phyloP scores from a whole-genome alignment of 1,284 basidiomycete genomes.

The Ceratobasidium sp. region DNA sequence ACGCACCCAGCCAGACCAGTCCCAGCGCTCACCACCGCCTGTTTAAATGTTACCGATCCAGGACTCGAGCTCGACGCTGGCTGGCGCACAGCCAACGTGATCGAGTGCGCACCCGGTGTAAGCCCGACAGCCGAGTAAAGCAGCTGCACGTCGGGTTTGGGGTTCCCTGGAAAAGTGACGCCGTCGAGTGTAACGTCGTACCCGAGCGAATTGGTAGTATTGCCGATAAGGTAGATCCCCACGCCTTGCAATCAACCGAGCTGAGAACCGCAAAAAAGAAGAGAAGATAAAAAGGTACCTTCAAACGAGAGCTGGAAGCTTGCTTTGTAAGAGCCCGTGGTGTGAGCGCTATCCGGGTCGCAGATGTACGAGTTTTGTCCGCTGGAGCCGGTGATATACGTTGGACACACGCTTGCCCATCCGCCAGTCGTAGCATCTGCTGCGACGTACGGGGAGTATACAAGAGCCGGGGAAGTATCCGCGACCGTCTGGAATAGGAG shows the following conservation, averaged over 20 bases:
- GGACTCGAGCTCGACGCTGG: constrained; percentile 9
- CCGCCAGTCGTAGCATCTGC: constrained; percentile 26
- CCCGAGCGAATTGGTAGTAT: constrained; percentile 36
- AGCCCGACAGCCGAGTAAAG: constrained; percentile 29
- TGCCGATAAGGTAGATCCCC: constrained; percentile 38
- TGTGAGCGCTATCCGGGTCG: constrained; percentile 41
- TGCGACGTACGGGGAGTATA: constrained; percentile 24
- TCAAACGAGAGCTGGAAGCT: constrained; percentile 33
- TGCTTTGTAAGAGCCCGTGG: constrained; percentile 39
- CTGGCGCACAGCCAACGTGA: constrained; percentile 31
- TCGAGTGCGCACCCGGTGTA: constrained; percentile 20
- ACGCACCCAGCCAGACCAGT: constrained; percentile 27
- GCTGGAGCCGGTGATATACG: neutral
- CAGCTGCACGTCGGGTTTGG: constrained; percentile 2
- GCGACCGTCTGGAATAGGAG: constrained; percentile 16
- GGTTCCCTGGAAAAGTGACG: constrained; percentile 26
- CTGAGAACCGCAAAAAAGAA: neutral
- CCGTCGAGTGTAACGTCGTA: constrained; percentile 41
- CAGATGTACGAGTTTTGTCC: constrained; percentile 39
- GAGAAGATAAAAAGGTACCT: constrained; percentile 16
- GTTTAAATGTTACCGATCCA: constrained; percentile 32
- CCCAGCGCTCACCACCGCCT: constrained; percentile 32
- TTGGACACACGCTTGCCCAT: constrained; percentile 34
- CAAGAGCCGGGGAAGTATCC: constrained; percentile 22
- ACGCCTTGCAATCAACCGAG: constrained; percentile 20